Evolutionary conservation across 1,284 basidiomycete species (phyloP).

Genomic region (Trichosporon sp.): DNA sequence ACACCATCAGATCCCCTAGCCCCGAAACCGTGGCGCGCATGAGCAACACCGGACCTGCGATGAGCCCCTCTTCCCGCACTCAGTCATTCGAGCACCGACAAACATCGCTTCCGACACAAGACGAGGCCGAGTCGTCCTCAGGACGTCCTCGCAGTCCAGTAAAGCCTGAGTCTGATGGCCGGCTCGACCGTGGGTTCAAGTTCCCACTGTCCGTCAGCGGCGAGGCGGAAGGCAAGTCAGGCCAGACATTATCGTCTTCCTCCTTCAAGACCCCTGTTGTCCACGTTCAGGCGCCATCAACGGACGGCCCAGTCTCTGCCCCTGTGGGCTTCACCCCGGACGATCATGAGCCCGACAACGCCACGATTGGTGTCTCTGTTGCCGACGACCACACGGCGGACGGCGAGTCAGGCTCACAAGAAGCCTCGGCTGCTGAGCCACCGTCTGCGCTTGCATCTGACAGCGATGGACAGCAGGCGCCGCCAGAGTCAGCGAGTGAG

Average conservation of each 20-base stretch:
- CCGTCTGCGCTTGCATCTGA: background rate
- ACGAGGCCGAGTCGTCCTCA: background rate
- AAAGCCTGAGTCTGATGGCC: constrained; percentile 45
- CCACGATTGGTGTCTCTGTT: background rate
- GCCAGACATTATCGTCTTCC: background rate
- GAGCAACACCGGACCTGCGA: constrained; percentile 34
- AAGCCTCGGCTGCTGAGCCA: background rate
- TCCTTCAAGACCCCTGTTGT: constrained; percentile 14
- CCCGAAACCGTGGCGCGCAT: constrained; percentile 47
- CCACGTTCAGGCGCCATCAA: constrained; percentile 19
- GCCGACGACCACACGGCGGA: constrained; percentile 5
- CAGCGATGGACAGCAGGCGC: background rate
- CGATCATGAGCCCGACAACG: constrained; percentile 1
- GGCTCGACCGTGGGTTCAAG: constrained; percentile 45
- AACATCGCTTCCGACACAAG: background rate
- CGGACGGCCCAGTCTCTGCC: constrained; percentile 18
- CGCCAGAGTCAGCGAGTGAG: background rate
- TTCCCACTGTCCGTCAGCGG: constrained; percentile 30
- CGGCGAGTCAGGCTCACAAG: too few relatives aligned
- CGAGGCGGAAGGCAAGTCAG: background rate
- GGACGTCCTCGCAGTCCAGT: constrained; percentile 35
- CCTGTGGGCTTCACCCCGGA: constrained; percentile 13
- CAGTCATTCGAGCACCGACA: constrained; percentile 13
- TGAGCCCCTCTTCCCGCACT: constrained; percentile 12
- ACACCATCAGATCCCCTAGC: constrained; percentile 36